Evolutionary conservation across 2,329 filamentous ascomycete species (phyloP).

Genomic region (Hymenoscyphus linearis): DNA sequence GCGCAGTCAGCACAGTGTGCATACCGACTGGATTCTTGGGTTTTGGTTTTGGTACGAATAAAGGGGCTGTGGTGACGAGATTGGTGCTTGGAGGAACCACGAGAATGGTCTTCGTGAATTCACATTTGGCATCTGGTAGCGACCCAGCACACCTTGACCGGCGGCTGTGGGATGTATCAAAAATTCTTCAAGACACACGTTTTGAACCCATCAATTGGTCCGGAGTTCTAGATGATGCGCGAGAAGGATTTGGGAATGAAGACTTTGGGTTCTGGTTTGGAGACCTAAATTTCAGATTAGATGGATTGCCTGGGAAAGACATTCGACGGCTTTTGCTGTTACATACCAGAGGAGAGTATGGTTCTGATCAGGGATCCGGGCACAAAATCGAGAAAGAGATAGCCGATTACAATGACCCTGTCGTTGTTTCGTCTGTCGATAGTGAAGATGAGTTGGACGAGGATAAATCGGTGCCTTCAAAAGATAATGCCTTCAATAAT

Average conservation of each 20-base stretch:
- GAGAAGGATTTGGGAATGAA: slow-evolving; percentile 74
- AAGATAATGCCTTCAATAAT: slow-evolving; percentile 28
- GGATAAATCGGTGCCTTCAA: slow-evolving; percentile 26
- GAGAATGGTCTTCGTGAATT: slow-evolving; percentile 83
- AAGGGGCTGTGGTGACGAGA: slow-evolving; percentile 78
- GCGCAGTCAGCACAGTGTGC: slow-evolving; percentile 73
- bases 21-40: slow-evolving; percentile 88
- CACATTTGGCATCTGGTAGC: slow-evolving; percentile 81
- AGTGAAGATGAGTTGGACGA: slow-evolving; percentile 38
- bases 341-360: slow-evolving; percentile 76
- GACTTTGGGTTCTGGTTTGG: slow-evolving; percentile 97
- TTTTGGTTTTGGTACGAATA: slow-evolving; percentile 67
- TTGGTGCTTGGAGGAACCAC: slow-evolving; percentile 88
- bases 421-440: slow-evolving; percentile 38
- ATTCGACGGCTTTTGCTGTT: slow-evolving; percentile 79
- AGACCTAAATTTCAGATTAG: slow-evolving; percentile 89
- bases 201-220: slow-evolving; percentile 69
- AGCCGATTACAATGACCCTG: slow-evolving; percentile 44
- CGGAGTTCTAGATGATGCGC: slow-evolving; percentile 60
- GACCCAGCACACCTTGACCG: slow-evolving; percentile 74
- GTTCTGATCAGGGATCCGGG: slow-evolving; percentile 40
- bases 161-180: slow-evolving; percentile 78
- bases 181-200: slow-evolving; percentile 69
- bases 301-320: slow-evolving; percentile 83
- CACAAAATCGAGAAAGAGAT: slow-evolving; percentile 32